Percentiles rank a stretch among this genome's conserved stretches.
These are phyloP conservation scores for Cladosporium phlei DNA, from an alignment of 2,329 filamentous ascomycete genomes.

Conservation along the genomic window DNA sequence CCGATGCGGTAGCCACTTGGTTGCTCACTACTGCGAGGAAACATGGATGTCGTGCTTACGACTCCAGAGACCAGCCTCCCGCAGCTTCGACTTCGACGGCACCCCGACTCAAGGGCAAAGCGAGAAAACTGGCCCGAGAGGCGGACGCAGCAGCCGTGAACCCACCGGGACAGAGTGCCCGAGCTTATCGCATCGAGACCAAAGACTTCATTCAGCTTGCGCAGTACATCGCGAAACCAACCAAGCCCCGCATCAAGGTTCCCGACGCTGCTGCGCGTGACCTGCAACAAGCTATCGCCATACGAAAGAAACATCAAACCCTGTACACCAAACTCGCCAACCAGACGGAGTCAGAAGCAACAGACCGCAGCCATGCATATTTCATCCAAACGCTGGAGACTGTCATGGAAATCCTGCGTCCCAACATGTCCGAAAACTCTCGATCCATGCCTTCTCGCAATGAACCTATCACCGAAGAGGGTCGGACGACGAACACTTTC, in stretches of 20 bases:
- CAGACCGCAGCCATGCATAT: neutral
- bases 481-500: neutral
- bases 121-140: neutral
- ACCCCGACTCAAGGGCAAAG: constrained; percentile 1
- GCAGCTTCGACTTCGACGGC: neutral
- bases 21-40: neutral
- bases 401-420: neutral
- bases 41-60: neutral
- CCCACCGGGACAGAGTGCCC: neutral
- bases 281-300: neutral
- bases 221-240: neutral
- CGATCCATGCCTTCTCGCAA: neutral
- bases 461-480: neutral
- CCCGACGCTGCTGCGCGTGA: neutral
- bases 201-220: neutral
- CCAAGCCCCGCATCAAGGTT: neutral
- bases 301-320: neutral
- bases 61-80: neutral
- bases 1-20: constrained; percentile 5
- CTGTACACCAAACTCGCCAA: neutral
- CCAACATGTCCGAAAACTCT: neutral
- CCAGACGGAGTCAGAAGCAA: neutral
- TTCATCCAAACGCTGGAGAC: neutral
- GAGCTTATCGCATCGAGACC: neutral
- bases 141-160: neutral